These are phyloP conservation scores for Metschnikowia borealis DNA, from an alignment of 805 yeast species.

Conservation along the genomic window DNA sequence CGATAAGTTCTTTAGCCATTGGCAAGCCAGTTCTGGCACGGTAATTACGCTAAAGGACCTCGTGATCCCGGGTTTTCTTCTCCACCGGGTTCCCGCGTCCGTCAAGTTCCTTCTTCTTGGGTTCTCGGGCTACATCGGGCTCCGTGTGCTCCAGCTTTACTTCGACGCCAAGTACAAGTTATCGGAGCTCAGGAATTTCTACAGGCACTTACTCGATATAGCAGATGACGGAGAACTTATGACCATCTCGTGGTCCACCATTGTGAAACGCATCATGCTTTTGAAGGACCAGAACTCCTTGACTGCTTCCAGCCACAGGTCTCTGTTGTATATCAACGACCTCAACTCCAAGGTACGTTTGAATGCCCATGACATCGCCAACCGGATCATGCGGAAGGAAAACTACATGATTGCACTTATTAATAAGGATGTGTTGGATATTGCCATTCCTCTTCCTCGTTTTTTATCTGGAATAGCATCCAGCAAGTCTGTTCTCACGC, in stretches of 20 bases:
- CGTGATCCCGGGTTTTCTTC: conserved; percentile 41
- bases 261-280: conserved; percentile 69
- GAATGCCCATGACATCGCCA: conserved; percentile 92
- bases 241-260: conserved; percentile 89
- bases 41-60: conserved; percentile 31
- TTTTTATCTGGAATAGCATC: conserved; percentile 17
- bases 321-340: conserved; percentile 40
- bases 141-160: conserved; percentile 53
- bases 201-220: conserved; percentile 63
- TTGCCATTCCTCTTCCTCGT: conserved; percentile 41
- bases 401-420: conserved; percentile 89
- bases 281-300: conserved; percentile 78
- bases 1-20: conserved; percentile 26
- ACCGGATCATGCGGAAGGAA: conserved; percentile 92
- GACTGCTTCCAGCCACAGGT: conserved; percentile 37
- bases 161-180: conserved; percentile 60
- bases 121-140: conserved; percentile 49
- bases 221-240: conserved; percentile 74
- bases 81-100: conserved; percentile 35
- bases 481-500: conserved; percentile 53
- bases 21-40: conserved; percentile 19
- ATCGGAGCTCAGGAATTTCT: conserved; percentile 73
- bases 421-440: conserved; percentile 69
- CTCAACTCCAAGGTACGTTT: conserved; percentile 68
- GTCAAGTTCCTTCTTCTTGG: conserved; percentile 63